Evolutionary conservation across 2,329 filamentous ascomycete genomes (phyloP).

Genomic region (Acephala macrosclerotiorum): DNA sequence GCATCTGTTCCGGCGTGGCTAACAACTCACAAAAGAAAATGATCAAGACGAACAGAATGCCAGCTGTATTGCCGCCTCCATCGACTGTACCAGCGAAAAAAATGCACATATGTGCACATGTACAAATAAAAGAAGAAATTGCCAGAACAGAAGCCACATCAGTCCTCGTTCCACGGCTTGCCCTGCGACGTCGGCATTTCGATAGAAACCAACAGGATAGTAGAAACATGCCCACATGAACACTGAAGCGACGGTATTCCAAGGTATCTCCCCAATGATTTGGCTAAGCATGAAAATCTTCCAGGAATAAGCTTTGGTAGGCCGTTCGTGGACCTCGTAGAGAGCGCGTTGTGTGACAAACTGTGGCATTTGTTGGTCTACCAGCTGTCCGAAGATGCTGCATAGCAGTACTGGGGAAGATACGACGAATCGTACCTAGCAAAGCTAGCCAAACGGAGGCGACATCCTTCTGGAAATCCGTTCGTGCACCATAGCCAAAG

Average conservation of each 20-base stretch:
- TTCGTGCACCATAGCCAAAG: too few species aligned
- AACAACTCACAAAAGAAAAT: slow-evolving; percentile 79
- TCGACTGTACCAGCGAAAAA: too few species aligned
- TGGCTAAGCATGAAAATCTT: slow-evolving; percentile 70
- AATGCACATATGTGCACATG: too few species aligned
- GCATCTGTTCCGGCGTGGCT: slow-evolving; percentile 69
- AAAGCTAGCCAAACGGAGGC: too few species aligned
- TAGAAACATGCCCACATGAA: slow-evolving; percentile 84
- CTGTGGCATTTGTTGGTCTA: slow-evolving; percentile 77
- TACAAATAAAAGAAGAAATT: too few species aligned
- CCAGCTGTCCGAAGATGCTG: slow-evolving; percentile 72
- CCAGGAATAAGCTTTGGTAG: slow-evolving; percentile 80
- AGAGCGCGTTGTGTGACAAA: slow-evolving; percentile 60
- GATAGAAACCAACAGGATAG: slow-evolving; percentile 80
- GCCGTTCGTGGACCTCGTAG: slow-evolving; percentile 75
- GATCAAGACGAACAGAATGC: slow-evolving; percentile 79
- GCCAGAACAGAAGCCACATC: too few species aligned
- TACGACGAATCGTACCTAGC: too few species aligned
- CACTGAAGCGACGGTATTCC: slow-evolving; percentile 74
- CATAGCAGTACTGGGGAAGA: slow-evolving; percentile 45
- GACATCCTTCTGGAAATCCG: too few species aligned
- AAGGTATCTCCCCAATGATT: slow-evolving; percentile 83
- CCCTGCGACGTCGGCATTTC: slow-evolving; percentile 68
- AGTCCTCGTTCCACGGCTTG: slow-evolving; percentile 64
- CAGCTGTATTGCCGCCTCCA: slow-evolving; percentile 51